Evolutionary conservation across 768 basidiomycete species (phyloP), one percentile per base, ranked within the genome.

Genomic region (Collybia mongolica): DNA sequence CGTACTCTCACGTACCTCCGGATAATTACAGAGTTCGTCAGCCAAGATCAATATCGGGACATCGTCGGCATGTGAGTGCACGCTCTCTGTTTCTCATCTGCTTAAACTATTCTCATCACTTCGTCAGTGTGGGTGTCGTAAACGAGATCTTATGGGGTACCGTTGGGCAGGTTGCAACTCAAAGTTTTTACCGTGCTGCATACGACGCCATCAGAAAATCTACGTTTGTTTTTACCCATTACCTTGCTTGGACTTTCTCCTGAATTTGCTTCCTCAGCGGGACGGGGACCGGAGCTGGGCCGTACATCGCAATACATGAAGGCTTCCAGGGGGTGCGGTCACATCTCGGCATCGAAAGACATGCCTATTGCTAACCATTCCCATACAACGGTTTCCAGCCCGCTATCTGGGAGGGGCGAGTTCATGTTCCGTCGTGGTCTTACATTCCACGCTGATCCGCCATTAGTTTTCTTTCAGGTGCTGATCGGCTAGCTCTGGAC

Each of bases 1-100:
- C 77, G 92, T 19, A 78, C 86, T 14, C 71, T 93, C 32, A 79
- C 88, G 63, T 85, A 88, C 58, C 83, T 94, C 53, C 80, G 92
- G 20, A 75, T 85, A 29, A 67, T 90, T 55, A 77, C 81, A 41
- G 86, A 90, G 69, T 96, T 95, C 72, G 84, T 95, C 64, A 79
- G 81, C 2, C 88, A 92, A 64, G 81, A 85, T 15, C 61, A 72
- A 49, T 72, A 71, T 51, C 61, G 55, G 24, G 57, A 56, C 73
- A 81, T 54, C 28, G 53, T 56, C 3, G 50, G 44, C 41, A 48
- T 57, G 58, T 60, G 59, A 75, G 73, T 50, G 18, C 24, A 24
- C 44, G 39, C 15, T 44, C 46, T 38, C 51, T 53, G 53, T 28
- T 36, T 39, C 51, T 41, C 29, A 11, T 38, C 2, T 42, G 28